phyloP scores from a whole-genome alignment of 2,329 filamentous ascomycete species.

The Clonostachys solani region DNA sequence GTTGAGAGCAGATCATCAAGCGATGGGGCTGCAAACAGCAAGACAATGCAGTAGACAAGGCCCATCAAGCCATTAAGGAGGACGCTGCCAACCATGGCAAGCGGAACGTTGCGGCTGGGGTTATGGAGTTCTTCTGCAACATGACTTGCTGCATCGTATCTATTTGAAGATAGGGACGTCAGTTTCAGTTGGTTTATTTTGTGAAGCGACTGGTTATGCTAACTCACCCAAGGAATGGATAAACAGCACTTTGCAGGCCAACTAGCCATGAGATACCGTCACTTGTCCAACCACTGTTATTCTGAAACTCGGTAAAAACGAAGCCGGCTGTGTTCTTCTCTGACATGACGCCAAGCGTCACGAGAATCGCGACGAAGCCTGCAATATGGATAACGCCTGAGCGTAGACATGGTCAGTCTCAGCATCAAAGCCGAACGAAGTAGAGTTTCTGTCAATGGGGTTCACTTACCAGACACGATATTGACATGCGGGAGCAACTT shows the following conservation, averaged over 20 bases:
- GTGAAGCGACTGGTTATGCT: not conserved
- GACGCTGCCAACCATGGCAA: slow-evolving; percentile 29
- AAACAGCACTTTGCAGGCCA: slow-evolving; percentile 21
- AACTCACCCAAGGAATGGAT: slow-evolving; percentile 24
- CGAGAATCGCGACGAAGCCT: slow-evolving; percentile 17
- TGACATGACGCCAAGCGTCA: slow-evolving; percentile 20
- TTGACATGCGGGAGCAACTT: slow-evolving; percentile 26
- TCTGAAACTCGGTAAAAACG: slow-evolving; percentile 22
- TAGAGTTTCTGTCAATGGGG: not conserved
- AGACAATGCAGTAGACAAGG: slow-evolving; percentile 16
- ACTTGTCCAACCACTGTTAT: slow-evolving; percentile 21
- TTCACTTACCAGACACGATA: slow-evolving; percentile 10
- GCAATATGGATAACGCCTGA: slow-evolving; percentile 16
- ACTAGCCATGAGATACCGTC: slow-evolving; percentile 24
- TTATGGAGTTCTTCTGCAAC: slow-evolving; percentile 24
- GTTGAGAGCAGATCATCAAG: slow-evolving; percentile 30
- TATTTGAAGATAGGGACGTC: slow-evolving; percentile 1
- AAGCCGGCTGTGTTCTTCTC: slow-evolving; percentile 19
- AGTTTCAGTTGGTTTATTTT: too few relatives aligned
- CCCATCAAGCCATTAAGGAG: slow-evolving; percentile 37
- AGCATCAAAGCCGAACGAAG: too few relatives aligned
- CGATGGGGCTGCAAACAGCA: slow-evolving; percentile 34
- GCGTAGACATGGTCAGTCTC: not conserved
- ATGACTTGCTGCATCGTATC: slow-evolving; percentile 25
- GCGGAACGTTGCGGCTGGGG: slow-evolving; percentile 25